Evolutionary conservation across 768 basidiomycete genomes (phyloP), one percentile per base, ranked within the genome.

Genomic region (Podaxis pistillaris): DNA sequence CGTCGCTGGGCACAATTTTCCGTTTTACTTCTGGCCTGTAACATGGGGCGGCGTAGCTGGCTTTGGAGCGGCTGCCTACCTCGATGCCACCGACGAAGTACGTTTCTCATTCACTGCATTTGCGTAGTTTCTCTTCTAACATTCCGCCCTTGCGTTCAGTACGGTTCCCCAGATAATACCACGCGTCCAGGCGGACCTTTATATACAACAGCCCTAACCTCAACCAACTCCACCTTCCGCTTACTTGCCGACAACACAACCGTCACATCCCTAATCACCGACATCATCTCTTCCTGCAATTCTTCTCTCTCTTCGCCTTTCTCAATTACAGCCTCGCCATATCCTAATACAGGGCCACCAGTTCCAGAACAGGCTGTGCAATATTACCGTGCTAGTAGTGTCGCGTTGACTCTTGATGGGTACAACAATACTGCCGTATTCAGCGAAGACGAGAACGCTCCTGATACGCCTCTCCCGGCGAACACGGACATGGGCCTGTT

Each of bases 21-120:
- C 87, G 0, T 89, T 87, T 62, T 78, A 78, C 65, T 90, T 81
- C 73, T 89, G 87, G 87, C 88, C 87, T 2, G 41, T 88, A 63
- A 64, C 38, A 63, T 66, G 28, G 82, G 47, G 46, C 13, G 46
- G 33, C 17, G 57, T 37, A 4, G 30, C 30, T 24, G 73, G 68
- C 60, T 6, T 64, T 15, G 63, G 64, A 4, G 72, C 71, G 3
- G 69, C 66, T 5, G 63, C 60, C 7, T 73, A 75, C 41, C 65
- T 71, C 30, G 58, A 67, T 53, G 66, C 68, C 33, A 38, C 59
- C 4, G 41, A 72, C 49, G 84, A 85, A 74, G 83, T 83, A 60
- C 41, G 60, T 38, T 26, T 22, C 22, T 38, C 47, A 47, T 19
- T 49, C 49, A 3, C 51, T 52, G 1, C 28, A 38, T 36, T 3